Evolutionary conservation across 805 yeast species (phyloP).

Genomic region (Clavispora phyllophila): DNA sequence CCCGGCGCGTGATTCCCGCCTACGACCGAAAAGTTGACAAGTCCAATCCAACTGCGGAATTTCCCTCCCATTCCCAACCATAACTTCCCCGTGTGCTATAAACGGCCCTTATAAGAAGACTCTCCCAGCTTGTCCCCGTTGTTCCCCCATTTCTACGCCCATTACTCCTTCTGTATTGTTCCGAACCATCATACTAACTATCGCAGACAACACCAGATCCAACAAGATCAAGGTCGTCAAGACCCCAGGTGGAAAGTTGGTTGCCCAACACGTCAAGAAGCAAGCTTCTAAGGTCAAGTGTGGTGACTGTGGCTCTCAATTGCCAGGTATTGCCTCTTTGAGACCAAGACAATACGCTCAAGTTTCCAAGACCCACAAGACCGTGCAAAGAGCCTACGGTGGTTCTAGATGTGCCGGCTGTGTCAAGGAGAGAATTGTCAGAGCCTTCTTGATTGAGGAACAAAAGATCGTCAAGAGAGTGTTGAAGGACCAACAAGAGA

Average conservation of each 20-base stretch:
- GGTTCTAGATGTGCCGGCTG: slow-evolving; percentile 98
- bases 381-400: slow-evolving; percentile 99
- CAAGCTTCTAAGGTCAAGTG: slow-evolving; percentile 80
- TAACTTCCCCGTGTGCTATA: background rate
- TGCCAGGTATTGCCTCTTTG: slow-evolving; percentile 85
- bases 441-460: slow-evolving; percentile 99
- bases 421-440: slow-evolving; percentile 98
- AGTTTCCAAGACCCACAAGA: slow-evolving; percentile 93
- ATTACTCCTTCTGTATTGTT: background rate
- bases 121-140: background rate
- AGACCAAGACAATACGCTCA: slow-evolving; percentile 98
- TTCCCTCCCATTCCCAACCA: background rate
- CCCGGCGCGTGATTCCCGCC: background rate
- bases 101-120: too few species aligned
- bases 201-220: slow-evolving; percentile 88
- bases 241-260: slow-evolving; percentile 99
- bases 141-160: background rate
- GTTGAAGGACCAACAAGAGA: slow-evolving; percentile 91
- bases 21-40: background rate
- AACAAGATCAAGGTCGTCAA: slow-evolving; percentile 99
- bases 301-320: slow-evolving; percentile 81
- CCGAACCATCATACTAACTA: background rate
- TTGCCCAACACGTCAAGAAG: slow-evolving; percentile 97
- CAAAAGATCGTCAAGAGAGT: slow-evolving; percentile 99
- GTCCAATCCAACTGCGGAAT: background rate